Evolutionary conservation across 2,329 filamentous ascomycete genomes (phyloP).

Genomic region (Ascochyta pisi): DNA sequence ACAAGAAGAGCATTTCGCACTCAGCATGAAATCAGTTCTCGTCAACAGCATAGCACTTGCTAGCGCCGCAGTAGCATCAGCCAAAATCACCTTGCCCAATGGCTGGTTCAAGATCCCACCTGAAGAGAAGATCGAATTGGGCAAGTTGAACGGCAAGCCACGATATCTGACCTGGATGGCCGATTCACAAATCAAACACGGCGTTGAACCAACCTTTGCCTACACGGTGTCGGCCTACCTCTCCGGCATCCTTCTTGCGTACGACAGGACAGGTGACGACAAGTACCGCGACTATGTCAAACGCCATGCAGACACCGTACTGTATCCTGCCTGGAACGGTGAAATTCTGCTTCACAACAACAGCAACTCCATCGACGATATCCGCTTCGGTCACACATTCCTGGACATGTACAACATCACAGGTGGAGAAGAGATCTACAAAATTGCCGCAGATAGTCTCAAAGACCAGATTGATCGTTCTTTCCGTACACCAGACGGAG

Average conservation of each 20-base stretch:
- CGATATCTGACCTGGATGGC: slow-evolving; percentile 31
- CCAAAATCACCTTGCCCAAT: slow-evolving; percentile 19
- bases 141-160: slow-evolving; percentile 19
- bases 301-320: slow-evolving; percentile 56
- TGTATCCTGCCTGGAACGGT: slow-evolving; percentile 43
- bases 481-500: slow-evolving; percentile 56
- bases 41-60: slow-evolving; percentile 10
- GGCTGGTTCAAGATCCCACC: slow-evolving; percentile 26
- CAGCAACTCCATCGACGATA: slow-evolving; percentile 55
- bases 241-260: slow-evolving; percentile 25
- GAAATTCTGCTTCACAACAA: slow-evolving; percentile 24
- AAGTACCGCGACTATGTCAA: slow-evolving; percentile 50
- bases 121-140: slow-evolving; percentile 15
- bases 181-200: slow-evolving; percentile 30
- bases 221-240: slow-evolving; percentile 29
- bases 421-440: slow-evolving; percentile 52
- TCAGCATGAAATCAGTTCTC: slow-evolving; percentile 17
- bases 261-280: slow-evolving; percentile 24
- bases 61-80: slow-evolving; percentile 18
- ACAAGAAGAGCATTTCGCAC: too few species aligned
- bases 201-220: slow-evolving; percentile 25
- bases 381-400: slow-evolving; percentile 58
- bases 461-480: slow-evolving; percentile 55
- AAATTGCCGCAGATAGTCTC: slow-evolving; percentile 53
- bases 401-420: slow-evolving; percentile 49